Base-by-base conservation (phyloP, 495 filamentous ascomycete species). In the Talaromyces nanjingensis region DNA sequence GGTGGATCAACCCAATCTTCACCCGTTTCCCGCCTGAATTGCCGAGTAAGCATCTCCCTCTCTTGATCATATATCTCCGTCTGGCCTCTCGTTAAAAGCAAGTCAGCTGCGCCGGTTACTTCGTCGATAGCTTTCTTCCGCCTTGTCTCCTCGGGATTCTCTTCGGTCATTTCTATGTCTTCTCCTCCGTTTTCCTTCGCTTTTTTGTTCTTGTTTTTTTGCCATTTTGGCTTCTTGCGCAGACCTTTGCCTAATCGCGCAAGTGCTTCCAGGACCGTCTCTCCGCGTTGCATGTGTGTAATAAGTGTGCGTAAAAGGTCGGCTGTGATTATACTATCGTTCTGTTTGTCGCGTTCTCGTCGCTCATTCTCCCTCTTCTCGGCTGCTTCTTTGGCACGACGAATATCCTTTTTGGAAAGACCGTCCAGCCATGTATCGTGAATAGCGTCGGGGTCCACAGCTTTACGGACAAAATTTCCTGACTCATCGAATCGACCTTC, bases 381-480 rank as follows among this genome's bases (percentile, higher is more conserved):
- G 25, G 93, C 89, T 22, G 96, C 96, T 64, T 91, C 91, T 33
- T 87, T 89, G 0, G 94, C 94, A 49, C 84, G 85, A 68, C 88
- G 88, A 76, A 97, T 96, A 63, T 97, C 93, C 69, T 92, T 96
- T 72, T 93, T 96, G 55, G 89, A 93, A 0, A 97, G 77, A 0
- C 93, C 96, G 33, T 96, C 91, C 9, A 98, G 74, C 94, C 94
- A 98, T 2, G 83, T 81, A 75, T 98, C 94, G 70, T 98, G 91
- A 11, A 90, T 84, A 4, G 93, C 92, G 69, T 97, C 91, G 1
- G 92, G 91, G 69, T 98, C 94, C 0, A 75, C 80, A 1, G 92
- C 92, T 66, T 93, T 94, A n/a, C 94, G 83, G 33, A 98, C 86
- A 72, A 82, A 98, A 71, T 97, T 98, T 3, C 94, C 94, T 16